Conservation (phyloP, 73 alveolate species). For the Symbiodinium natans region DNA sequence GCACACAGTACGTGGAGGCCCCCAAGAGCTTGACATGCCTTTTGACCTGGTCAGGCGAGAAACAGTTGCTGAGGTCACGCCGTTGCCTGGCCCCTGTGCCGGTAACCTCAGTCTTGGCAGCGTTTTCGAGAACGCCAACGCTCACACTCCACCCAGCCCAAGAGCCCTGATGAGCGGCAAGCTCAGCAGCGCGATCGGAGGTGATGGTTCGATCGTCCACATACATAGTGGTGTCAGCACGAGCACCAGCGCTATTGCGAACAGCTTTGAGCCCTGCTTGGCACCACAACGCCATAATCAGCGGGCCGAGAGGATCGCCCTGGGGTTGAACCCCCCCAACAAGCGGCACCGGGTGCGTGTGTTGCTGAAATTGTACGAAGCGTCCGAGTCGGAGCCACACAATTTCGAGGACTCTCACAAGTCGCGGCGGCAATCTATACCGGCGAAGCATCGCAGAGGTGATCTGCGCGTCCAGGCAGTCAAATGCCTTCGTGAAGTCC, state of each 20-base stretch:
- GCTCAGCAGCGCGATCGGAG: neutral
- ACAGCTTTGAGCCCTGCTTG: neutral
- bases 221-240: neutral
- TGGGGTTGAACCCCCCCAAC: constrained; percentile 3
- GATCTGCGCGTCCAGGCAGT: neutral
- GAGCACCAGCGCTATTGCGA: neutral
- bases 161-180: neutral
- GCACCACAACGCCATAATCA: constrained; percentile 14
- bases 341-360: neutral
- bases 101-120: neutral
- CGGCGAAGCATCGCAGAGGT: neutral
- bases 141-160: neutral
- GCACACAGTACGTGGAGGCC: neutral
- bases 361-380: constrained; percentile 18
- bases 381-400: neutral
- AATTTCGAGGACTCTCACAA: neutral
- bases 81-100: neutral
- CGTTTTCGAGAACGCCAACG: neutral
- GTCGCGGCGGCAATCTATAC: neutral
- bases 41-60: neutral
- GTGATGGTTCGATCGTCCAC: neutral
- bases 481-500: constrained; percentile 21
- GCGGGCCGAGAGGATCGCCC: neutral
- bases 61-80: neutral
- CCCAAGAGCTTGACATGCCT: neutral